A percentile compares a stretch with the other conserved stretches of the same genome.
phyloP scores from a whole-genome alignment of 257 asterid genomes.

The Haberlea rhodopensis region DNA sequence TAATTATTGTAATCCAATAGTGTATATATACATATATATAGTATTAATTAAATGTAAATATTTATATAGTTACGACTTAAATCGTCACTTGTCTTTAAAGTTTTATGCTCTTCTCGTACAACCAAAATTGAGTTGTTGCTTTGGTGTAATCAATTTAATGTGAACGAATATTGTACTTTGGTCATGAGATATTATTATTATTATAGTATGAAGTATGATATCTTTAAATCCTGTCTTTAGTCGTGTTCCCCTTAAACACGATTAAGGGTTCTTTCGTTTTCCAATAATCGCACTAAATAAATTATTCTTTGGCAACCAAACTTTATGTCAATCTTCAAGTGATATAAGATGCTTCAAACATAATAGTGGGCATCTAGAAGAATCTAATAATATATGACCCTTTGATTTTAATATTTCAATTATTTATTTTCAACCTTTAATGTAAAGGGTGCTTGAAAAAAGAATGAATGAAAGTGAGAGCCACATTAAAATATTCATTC shows the following conservation, averaged over 20 bases:
- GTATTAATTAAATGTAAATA: too few species aligned
- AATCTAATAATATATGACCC: too few species aligned
- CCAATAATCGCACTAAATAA: not conserved
- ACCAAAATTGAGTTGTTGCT: slow-evolving; percentile 12
- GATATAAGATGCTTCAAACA: slow-evolving; percentile 11
- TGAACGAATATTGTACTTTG: not conserved
- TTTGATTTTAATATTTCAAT: not conserved
- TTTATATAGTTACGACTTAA: too few species aligned
- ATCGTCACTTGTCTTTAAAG: too few species aligned
- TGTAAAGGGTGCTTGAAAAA: not conserved
- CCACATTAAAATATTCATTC: too few species aligned
- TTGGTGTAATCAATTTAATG: not conserved
- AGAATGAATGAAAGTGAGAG: not conserved
- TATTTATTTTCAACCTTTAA: not conserved
- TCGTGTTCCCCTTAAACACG: not conserved
- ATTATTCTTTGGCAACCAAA: not conserved
- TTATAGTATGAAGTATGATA: not conserved
- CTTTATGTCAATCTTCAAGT: not conserved
- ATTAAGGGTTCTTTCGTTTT: not conserved
- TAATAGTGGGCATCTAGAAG: slow-evolving; percentile 24
- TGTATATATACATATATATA: too few species aligned
- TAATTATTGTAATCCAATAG: too few species aligned
- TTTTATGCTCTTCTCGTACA: too few species aligned
- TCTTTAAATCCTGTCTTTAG: slow-evolving; percentile 7
- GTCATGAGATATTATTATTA: not conserved